A percentile compares a stretch with the other conserved stretches of the same genome.
Conservation (phyloP, 495 filamentous ascomycete species). For the Immersiella caudata region DNA sequence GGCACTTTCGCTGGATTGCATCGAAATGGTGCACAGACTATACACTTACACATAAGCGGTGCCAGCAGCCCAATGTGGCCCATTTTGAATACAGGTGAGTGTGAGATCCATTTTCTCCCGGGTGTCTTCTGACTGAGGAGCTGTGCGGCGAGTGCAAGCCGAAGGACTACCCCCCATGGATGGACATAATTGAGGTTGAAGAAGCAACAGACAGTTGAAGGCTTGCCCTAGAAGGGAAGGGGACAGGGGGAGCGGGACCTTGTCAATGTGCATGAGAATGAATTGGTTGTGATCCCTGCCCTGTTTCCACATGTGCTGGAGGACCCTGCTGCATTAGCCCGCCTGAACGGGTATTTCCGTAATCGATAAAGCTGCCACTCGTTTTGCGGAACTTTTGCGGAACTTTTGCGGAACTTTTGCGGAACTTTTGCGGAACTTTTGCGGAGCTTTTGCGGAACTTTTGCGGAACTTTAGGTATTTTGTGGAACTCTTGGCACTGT, state of each 20-base stretch:
- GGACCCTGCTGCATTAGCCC: constrained; percentile 13
- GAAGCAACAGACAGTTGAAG: constrained; percentile 15
- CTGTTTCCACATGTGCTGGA: constrained; percentile 12
- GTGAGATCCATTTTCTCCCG: constrained; percentile 15
- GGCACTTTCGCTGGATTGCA: too few relatives aligned
- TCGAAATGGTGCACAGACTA: too few relatives aligned
- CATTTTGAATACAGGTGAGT: constrained; percentile 15
- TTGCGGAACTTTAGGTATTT: too few relatives aligned
- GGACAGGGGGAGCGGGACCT: constrained; percentile 11
- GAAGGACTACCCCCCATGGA: constrained; percentile 13
- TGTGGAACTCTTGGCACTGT: too few relatives aligned
- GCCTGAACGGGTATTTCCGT: too few relatives aligned
- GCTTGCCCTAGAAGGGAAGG: constrained; percentile 16
- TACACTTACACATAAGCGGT: too few relatives aligned
- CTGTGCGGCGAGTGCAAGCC: constrained; percentile 15
- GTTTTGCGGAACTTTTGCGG: too few relatives aligned
- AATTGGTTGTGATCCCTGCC: constrained; percentile 15
- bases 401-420: too few relatives aligned
- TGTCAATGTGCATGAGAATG: constrained; percentile 10
- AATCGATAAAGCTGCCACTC: too few relatives aligned
- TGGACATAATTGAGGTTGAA: constrained; percentile 12
- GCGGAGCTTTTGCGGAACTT: too few relatives aligned
- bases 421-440: too few relatives aligned
- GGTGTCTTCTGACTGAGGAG: constrained; percentile 13
- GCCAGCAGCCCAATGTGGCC: too few relatives aligned